phyloP scores from a whole-genome alignment of 1,284 basidiomycete genomes.

The Marasmius tenuissimus region DNA sequence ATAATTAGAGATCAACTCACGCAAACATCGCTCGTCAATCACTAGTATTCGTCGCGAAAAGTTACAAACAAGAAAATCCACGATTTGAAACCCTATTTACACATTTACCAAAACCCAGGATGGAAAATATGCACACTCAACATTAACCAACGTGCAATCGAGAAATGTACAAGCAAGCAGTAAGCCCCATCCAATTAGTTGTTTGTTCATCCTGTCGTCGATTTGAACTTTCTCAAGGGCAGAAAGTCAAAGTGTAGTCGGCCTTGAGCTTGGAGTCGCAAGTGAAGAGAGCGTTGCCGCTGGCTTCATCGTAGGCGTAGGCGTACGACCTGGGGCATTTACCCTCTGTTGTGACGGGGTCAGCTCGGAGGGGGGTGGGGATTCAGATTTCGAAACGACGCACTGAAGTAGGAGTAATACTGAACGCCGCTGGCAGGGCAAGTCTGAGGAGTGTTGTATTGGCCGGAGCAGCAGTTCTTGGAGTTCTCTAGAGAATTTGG shows the following conservation, averaged over 20 bases:
- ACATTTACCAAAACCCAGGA: too few relatives aligned
- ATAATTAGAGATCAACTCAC: too few relatives aligned
- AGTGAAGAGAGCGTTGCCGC: constrained; percentile 45
- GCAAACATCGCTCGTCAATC: too few relatives aligned
- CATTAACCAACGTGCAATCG: too few relatives aligned
- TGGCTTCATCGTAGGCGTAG: constrained; percentile 51
- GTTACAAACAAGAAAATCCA: too few relatives aligned
- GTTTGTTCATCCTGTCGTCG: too few relatives aligned
- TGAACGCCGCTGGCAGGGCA: constrained; percentile 41
- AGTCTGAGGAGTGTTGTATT: constrained; percentile 37
- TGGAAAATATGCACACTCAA: too few relatives aligned
- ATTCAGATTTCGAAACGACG: constrained; percentile 16
- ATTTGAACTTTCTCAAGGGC: constrained; percentile 29
- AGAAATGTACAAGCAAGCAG: too few relatives aligned
- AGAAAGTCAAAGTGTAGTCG: constrained; percentile 52
- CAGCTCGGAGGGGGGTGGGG: not conserved
- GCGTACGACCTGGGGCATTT: constrained; percentile 44
- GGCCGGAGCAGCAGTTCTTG: constrained; percentile 43
- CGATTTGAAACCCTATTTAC: too few relatives aligned
- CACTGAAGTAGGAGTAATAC: constrained; percentile 49
- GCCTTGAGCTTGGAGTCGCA: constrained; percentile 35
- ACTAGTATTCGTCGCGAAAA: too few relatives aligned
- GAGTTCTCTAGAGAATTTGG: constrained; percentile 4
- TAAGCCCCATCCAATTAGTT: too few relatives aligned
- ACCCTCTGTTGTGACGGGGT: constrained; percentile 28